Evolutionary conservation across 2,329 filamentous ascomycete genomes (phyloP), one percentile per base, ranked within the genome.

Genomic region (Daldinia sp.): DNA sequence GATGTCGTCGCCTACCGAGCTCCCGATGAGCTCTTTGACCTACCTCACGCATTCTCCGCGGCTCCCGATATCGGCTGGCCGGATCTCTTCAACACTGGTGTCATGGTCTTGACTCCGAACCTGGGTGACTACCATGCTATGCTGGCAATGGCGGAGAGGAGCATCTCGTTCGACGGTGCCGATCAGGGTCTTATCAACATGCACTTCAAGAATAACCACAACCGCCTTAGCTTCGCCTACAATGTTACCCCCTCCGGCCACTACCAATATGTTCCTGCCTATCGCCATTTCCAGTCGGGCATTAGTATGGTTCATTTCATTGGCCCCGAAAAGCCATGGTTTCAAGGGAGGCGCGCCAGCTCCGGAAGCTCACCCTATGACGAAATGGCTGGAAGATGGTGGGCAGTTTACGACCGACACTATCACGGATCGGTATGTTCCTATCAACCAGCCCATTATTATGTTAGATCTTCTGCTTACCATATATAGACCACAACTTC

Each of bases 61-160:
- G 93, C 92, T 9, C 94, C 95, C 29, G 95, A 99, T 77, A 93
- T 98, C 72, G 95, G 95, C 70, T 99, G 95, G 95, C 95, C 95
- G 30, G 95, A 99, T 79, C 86, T 94, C 64, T 98, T 98, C 87
- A 99, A 99, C 79, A 93, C 91, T n/a, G 95, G 95, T 73, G 88
- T 99, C 71, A 96, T 99, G 93, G 93, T 93, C 32, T 79, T 99
- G 62, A 90, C 85, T 13, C 95, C 95, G 30, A 90, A 94, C 77
- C 82, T 94, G 85, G 90, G 90, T 59, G 94, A 96, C 69, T 98
- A 94, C 78, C 90, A 93, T 78, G 91, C 92, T 39, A 83, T 99
- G 74, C 83, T 88, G 67, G 92, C 91, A 66, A 88, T 97, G 83
- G 93, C 95, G 23, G 86, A 93, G 70, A 84, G 89, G 57, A 94